phyloP scores from a whole-genome alignment of 768 basidiomycete genomes.

The Wakefieldia striispora region DNA sequence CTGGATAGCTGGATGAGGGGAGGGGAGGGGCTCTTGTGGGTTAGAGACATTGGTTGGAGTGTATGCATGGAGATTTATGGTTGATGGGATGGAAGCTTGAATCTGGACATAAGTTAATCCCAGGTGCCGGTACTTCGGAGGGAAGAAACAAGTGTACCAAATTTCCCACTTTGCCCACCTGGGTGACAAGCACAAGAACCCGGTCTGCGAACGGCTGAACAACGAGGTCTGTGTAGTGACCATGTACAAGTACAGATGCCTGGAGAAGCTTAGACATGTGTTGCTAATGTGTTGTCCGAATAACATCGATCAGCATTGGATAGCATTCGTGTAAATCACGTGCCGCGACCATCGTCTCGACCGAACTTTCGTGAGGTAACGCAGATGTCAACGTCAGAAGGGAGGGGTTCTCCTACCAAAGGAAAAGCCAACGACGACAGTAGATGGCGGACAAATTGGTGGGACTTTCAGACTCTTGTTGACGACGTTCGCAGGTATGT shows the following conservation, averaged over 20 bases:
- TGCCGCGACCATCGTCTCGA: background rate
- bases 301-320: too few species aligned
- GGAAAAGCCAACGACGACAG: slow-evolving; percentile 52
- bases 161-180: slow-evolving; percentile 86
- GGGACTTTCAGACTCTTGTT: slow-evolving; percentile 64
- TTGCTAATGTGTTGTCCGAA: background rate
- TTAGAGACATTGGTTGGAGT: slow-evolving; percentile 33
- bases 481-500: slow-evolving; percentile 56
- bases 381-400: slow-evolving; percentile 25
- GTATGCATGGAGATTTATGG: slow-evolving; percentile 46
- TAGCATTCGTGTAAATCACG: background rate
- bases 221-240: slow-evolving; percentile 66
- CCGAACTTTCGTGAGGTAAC: background rate
- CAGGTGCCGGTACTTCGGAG: background rate
- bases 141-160: slow-evolving; percentile 48
- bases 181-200: slow-evolving; percentile 82
- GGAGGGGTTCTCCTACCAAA: slow-evolving; percentile 42
- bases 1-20: slow-evolving; percentile 69
- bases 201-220: slow-evolving; percentile 81
- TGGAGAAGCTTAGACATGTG: slow-evolving; percentile 36
- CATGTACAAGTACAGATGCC: slow-evolving; percentile 50
- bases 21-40: slow-evolving; percentile 43
- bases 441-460: slow-evolving; percentile 68
- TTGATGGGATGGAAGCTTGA: slow-evolving; percentile 73
- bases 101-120: slow-evolving; percentile 47